A percentile compares a stretch with the other conserved stretches of the same genome.
These are phyloP conservation scores for Candida vartiovaarae DNA, from an alignment of 805 yeast genomes.

Conservation along the genomic window DNA sequence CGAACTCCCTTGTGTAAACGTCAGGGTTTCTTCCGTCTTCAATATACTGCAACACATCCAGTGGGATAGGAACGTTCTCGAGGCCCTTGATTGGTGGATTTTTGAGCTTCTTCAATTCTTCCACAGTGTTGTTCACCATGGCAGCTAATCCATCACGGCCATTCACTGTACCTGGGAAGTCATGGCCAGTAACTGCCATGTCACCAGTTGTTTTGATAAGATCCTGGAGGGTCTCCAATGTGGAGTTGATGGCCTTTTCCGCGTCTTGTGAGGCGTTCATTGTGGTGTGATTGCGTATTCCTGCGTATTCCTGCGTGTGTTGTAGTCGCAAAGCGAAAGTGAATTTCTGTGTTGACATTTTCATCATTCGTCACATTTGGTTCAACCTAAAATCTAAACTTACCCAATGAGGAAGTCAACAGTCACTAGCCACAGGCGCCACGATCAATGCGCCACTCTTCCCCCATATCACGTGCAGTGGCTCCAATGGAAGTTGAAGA, in stretches of 20 bases:
- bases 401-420: constrained; percentile 3
- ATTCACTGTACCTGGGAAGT: constrained; percentile 82
- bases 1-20: constrained; percentile 92
- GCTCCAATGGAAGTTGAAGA: background rate
- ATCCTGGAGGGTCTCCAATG: background rate
- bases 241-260: background rate
- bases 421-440: constrained; percentile 8
- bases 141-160: constrained; percentile 50
- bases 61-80: constrained; percentile 49
- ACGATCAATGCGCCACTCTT: background rate
- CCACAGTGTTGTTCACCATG: constrained; percentile 34
- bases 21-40: constrained; percentile 98
- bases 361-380: too few species aligned
- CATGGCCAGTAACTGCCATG: constrained; percentile 87
- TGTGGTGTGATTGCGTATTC: background rate
- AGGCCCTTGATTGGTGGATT: constrained; percentile 28
- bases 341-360: too few species aligned
- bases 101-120: constrained; percentile 29
- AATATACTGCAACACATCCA: constrained; percentile 83
- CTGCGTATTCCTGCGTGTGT: too few species aligned
- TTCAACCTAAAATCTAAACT: too few species aligned
- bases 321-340: background rate
- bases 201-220: constrained; percentile 45
- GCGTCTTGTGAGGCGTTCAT: background rate
- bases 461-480: constrained; percentile 1